Percentiles rank a stretch among this genome's conserved stretches.
Evolutionary conservation across 2,329 filamentous ascomycete species (phyloP).

Genomic region (Colletotrichum abscissum): DNA sequence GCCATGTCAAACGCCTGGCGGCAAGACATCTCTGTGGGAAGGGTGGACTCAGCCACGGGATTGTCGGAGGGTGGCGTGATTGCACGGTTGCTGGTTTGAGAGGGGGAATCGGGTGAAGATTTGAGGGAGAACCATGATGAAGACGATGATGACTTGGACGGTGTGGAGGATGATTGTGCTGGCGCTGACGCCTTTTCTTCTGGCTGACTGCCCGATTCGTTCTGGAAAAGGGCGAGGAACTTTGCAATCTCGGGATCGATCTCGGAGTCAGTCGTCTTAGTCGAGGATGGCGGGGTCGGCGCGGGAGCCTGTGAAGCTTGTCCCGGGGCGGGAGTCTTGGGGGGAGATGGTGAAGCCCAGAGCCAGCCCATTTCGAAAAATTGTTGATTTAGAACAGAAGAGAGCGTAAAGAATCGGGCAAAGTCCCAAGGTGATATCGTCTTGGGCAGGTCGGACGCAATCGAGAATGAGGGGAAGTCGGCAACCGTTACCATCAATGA

Average conservation of each 20-base stretch:
- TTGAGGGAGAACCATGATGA: slow-evolving; percentile 46
- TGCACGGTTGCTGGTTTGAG: slow-evolving; percentile 36
- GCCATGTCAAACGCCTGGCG: slow-evolving; percentile 90
- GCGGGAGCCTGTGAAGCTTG: slow-evolving; percentile 39
- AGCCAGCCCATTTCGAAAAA: slow-evolving; percentile 69
- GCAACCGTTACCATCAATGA: slow-evolving; percentile 29
- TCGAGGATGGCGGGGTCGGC: slow-evolving; percentile 36
- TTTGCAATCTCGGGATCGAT: slow-evolving; percentile 65
- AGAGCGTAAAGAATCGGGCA: not conserved
- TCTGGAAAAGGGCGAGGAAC: slow-evolving; percentile 61
- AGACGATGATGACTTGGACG: slow-evolving; percentile 42
- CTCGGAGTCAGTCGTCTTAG: slow-evolving; percentile 32
- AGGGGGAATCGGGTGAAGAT: slow-evolving; percentile 39
- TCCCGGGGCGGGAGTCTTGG: slow-evolving; percentile 42
- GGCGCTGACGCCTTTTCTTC: slow-evolving; percentile 33
- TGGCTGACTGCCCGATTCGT: slow-evolving; percentile 44
- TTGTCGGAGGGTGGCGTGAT: slow-evolving; percentile 44
- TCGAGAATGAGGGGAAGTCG: slow-evolving; percentile 30
- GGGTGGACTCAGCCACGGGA: slow-evolving; percentile 73
- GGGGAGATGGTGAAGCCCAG: slow-evolving; percentile 59
- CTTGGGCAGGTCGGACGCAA: not conserved
- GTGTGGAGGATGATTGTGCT: slow-evolving; percentile 38
- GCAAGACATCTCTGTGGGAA: slow-evolving; percentile 88
- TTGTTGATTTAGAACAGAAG: not conserved
- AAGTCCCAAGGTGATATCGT: not conserved